Evolutionary conservation across 257 asterid species (phyloP).

Genomic region (Cordia subcordata): DNA sequence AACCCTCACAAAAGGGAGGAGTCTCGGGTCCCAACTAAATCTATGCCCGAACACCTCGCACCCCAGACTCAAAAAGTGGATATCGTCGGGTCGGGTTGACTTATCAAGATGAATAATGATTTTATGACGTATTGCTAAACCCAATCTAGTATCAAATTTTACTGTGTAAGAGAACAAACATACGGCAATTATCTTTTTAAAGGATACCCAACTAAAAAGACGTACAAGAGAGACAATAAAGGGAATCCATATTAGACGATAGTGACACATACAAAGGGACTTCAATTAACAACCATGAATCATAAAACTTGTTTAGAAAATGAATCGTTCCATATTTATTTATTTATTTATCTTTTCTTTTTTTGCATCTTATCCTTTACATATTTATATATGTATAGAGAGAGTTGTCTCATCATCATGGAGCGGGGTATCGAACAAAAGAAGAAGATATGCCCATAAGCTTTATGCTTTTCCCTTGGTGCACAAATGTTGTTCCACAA

Average conservation of each 20-base stretch:
- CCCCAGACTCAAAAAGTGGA: too few species aligned
- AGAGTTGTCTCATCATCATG: slow-evolving; percentile 18
- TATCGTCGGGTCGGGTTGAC: too few species aligned
- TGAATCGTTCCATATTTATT: slow-evolving; percentile 1
- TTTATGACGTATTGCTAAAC: too few species aligned
- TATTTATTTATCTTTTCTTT: too few species aligned
- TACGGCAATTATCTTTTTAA: too few species aligned
- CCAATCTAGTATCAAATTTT: too few species aligned
- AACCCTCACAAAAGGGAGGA: too few species aligned
- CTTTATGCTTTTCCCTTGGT: slow-evolving; percentile 21
- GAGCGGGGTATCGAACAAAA: slow-evolving; percentile 7
- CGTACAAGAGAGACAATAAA: not conserved
- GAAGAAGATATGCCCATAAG: not conserved
- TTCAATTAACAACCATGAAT: slow-evolving; percentile 13
- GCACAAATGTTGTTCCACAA: slow-evolving; percentile 23
- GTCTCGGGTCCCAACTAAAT: too few species aligned
- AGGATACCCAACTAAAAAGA: not conserved
- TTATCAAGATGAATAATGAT: too few species aligned
- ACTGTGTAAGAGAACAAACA: too few species aligned
- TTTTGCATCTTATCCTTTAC: slow-evolving; percentile 16
- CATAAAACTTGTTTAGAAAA: slow-evolving; percentile 3
- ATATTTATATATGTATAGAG: too few species aligned
- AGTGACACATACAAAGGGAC: slow-evolving; percentile 5
- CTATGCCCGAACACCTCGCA: too few species aligned
- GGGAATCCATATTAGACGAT: not conserved